Conservation (phyloP, 768 basidiomycete species). For the Lentinula boryana region DNA sequence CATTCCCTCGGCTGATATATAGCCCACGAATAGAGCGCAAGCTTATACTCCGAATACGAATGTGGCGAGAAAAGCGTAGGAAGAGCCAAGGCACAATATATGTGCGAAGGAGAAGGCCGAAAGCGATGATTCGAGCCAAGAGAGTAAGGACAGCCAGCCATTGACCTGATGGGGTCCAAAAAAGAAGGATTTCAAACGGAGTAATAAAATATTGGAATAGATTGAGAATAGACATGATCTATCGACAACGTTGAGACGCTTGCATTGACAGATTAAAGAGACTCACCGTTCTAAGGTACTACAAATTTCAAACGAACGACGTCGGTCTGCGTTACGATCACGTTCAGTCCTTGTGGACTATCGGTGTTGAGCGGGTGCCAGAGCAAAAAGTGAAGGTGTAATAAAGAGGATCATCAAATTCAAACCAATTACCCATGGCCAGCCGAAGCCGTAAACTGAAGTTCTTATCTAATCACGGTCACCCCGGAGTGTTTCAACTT, state of each 20-base stretch:
- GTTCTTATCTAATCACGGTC: background rate
- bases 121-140: slow-evolving; percentile 39
- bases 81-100: slow-evolving; percentile 65
- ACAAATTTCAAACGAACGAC: background rate
- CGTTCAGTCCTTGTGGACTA: background rate
- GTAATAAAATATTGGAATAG: background rate
- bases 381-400: background rate
- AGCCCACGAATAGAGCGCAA: slow-evolving; percentile 73
- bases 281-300: background rate
- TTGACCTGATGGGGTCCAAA: slow-evolving; percentile 9
- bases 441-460: background rate
- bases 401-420: background rate
- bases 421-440: background rate
- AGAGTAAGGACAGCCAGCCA: slow-evolving; percentile 37
- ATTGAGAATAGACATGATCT: background rate
- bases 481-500: background rate
- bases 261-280: background rate
- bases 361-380: background rate
- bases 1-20: slow-evolving; percentile 52
- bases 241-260: background rate
- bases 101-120: slow-evolving; percentile 57
- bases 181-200: background rate
- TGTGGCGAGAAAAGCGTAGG: slow-evolving; percentile 50
- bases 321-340: background rate
- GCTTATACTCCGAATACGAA: slow-evolving; percentile 70